A percentile compares a stretch with the other conserved stretches of the same genome.
phyloP scores from a whole-genome alignment of 306 rosid genomes.

The Ormosia emarginata region DNA sequence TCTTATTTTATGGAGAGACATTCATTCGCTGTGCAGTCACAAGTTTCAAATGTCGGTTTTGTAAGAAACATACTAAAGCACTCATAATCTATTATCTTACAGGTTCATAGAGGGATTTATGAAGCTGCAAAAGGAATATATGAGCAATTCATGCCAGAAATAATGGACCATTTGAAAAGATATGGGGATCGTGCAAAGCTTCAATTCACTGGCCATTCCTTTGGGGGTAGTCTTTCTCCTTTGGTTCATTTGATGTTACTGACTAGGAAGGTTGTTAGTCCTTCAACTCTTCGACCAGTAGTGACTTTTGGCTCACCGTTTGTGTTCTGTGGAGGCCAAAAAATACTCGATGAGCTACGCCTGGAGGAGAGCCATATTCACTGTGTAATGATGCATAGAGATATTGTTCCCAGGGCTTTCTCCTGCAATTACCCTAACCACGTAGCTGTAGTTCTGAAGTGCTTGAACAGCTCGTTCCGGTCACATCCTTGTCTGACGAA shows the following conservation, averaged over 20 bases:
- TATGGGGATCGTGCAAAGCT: slow-evolving; percentile 73
- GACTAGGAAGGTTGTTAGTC: slow-evolving; percentile 51
- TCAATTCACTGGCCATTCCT: slow-evolving; percentile 90
- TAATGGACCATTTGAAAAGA: slow-evolving; percentile 58
- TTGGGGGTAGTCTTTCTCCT: slow-evolving; percentile 94
- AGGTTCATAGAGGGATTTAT: slow-evolving; percentile 96
- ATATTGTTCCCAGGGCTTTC: slow-evolving; percentile 95
- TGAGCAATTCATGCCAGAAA: slow-evolving; percentile 79
- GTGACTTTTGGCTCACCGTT: slow-evolving; percentile 92
- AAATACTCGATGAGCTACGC: slow-evolving; percentile 54
- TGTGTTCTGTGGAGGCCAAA: slow-evolving; percentile 85
- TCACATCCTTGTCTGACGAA: slow-evolving; percentile 74
- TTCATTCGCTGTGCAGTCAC: neutral
- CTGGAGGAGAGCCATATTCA: slow-evolving; percentile 66
- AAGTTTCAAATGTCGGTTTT: neutral
- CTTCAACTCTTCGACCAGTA: slow-evolving; percentile 68
- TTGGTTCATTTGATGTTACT: slow-evolving; percentile 81
- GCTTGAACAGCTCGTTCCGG: slow-evolving; percentile 62
- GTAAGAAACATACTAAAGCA: neutral
- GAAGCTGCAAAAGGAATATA: slow-evolving; percentile 96
- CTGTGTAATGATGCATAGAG: slow-evolving; percentile 87
- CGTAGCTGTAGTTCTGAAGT: slow-evolving; percentile 65
- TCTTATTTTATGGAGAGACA: neutral
- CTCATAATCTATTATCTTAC: slow-evolving; percentile 1
- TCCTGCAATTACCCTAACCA: slow-evolving; percentile 89